Conservation (phyloP, 768 basidiomycete genomes). For the Tricholoma terreum region DNA sequence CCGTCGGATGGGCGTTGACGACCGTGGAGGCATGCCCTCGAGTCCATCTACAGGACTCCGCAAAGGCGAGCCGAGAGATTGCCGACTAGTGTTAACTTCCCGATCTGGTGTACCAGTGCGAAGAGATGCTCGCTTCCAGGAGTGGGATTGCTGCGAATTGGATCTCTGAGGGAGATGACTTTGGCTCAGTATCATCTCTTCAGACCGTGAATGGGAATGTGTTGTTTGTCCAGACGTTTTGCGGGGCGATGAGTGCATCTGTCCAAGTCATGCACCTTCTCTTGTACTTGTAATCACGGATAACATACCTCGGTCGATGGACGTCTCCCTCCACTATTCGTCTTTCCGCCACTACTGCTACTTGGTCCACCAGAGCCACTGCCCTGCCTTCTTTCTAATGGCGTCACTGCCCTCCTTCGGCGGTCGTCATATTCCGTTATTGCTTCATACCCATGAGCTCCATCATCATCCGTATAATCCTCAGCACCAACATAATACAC, state of each 20-base stretch:
- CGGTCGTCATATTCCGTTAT: background rate
- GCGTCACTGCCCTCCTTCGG: background rate
- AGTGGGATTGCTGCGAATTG: background rate
- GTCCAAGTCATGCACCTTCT: background rate
- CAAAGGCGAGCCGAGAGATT: background rate
- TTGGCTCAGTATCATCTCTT: background rate
- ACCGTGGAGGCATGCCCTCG: constrained; percentile 8
- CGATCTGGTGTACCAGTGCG: constrained; percentile 11
- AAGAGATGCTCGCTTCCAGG: constrained; percentile 21
- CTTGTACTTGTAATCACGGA: background rate
- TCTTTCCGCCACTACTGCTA: constrained; percentile 2
- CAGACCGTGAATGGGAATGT: constrained; percentile 9
- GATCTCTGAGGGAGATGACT: background rate
- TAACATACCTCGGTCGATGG: constrained; percentile 1
- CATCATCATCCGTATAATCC: constrained; percentile 29
- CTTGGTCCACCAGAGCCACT: background rate
- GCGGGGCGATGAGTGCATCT: constrained; percentile 6
- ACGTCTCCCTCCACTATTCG: background rate
- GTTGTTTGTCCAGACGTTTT: constrained; percentile 7
- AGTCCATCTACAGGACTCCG: background rate
- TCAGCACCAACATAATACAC: constrained; percentile 42
- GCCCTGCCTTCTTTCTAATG: background rate
- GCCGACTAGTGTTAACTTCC: background rate
- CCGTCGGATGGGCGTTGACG: constrained; percentile 8
- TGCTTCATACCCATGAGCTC: constrained; percentile 1